These are phyloP conservation scores for Kickxella alabastrina DNA, from an alignment of 192 early-diverging fungal species.

Conservation along the genomic window DNA sequence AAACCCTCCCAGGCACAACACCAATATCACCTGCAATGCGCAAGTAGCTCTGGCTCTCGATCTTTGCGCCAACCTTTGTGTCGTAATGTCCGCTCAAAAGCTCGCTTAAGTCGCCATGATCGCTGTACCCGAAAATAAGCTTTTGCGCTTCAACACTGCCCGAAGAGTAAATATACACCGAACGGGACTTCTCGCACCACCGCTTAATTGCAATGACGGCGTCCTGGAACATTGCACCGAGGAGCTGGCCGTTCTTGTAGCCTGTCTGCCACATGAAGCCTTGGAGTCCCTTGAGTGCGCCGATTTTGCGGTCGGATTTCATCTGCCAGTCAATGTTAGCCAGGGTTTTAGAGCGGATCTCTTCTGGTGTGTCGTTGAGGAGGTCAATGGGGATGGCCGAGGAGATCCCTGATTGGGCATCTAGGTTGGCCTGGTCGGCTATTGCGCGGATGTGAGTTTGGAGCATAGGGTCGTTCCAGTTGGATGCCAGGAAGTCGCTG, in stretches of 20 bases:
- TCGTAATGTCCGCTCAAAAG: conserved; percentile 88
- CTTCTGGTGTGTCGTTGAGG: conserved; percentile 3
- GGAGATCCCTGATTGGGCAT: conserved; percentile 10
- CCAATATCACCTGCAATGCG: conserved; percentile 72
- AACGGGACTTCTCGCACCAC: conserved; percentile 58
- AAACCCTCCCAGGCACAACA: conserved; percentile 44
- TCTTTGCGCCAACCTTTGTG: conserved; percentile 82
- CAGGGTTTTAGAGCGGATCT: conserved; percentile 18
- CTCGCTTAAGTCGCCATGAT: conserved; percentile 70
- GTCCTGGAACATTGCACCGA: conserved; percentile 80
- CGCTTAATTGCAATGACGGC: conserved; percentile 71
- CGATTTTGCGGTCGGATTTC: conserved; percentile 82
- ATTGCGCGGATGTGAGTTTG: conserved; percentile 53
- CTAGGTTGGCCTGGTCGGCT: conserved; percentile 47
- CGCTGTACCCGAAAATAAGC: conserved; percentile 79
- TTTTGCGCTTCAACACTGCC: conserved; percentile 93
- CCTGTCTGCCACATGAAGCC: conserved; percentile 96
- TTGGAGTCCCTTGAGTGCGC: conserved; percentile 84
- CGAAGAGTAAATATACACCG: conserved; percentile 94
- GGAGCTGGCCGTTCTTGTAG: conserved; percentile 70
- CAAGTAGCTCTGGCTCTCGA: conserved; percentile 63
- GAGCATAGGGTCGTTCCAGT: conserved; percentile 51
- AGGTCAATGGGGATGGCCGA: conserved; percentile 19
- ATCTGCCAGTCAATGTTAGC: conserved; percentile 81
- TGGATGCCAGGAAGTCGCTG: conserved; percentile 59